Evolutionary conservation across 1,139 yeast species (phyloP), one percentile per base, ranked within the genome.

Genomic region (Saccharomyces uvarum): DNA sequence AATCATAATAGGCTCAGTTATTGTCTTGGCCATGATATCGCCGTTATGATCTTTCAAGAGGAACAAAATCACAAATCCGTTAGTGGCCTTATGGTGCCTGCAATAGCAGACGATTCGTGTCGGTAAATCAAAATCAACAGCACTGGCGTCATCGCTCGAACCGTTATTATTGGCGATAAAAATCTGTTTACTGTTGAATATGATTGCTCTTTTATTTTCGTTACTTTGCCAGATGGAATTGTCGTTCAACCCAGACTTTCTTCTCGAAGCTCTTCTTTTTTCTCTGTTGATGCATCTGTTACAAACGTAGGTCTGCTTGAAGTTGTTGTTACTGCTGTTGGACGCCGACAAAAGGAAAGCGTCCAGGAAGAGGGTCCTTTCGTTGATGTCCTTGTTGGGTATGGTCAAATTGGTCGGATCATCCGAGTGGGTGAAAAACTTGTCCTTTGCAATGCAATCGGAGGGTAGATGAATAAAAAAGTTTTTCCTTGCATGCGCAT

Each of bases 81-180:
- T 80, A 29, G 83, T 75, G 59, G 91, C 96, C 61, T 83, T 82
- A 71, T 93, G 98, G 70, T 93, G 99, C 62, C 98, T 83, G 72
- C 97, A 91, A 70, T 93, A 93, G 70, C 99, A 93, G 8, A 93
- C 93, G 47, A 93, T 83, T 72, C 99, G 81, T 11, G 96, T 85
- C 32, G 91, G 84, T 31, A 93, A 74, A 55, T 88, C 95, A 53
- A 91, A 72, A 38, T 38, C 19, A 9, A 19, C 13, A 9, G 24
- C 21, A 24, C 19, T 38, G 60, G 83, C 73, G 44, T 52, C 57
- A 49, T 53, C 62, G 7, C 32, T 14, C 27, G 38, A 47, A 44
- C 75, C 75, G 32, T 85, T 84, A 16, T 86, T 79, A 9, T 90
- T 88, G 64, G 90, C 81, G 2, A 90, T 82, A 49, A 88, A 80